phyloP scores from a whole-genome alignment of 805 yeast species.

The Sugiyamaella valdiviana region DNA sequence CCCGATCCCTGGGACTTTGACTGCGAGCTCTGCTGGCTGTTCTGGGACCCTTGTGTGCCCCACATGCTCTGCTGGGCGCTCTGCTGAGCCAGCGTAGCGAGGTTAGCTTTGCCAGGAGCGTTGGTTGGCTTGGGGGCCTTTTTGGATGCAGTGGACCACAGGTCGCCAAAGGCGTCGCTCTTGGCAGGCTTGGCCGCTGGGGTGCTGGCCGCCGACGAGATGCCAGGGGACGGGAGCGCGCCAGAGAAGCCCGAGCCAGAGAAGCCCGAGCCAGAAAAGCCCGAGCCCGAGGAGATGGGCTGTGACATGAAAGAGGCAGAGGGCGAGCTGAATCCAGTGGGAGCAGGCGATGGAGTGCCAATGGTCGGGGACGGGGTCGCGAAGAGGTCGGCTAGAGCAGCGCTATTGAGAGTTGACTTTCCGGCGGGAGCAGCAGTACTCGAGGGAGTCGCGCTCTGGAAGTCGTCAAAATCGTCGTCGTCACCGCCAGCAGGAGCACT shows the following conservation, averaged over 20 bases:
- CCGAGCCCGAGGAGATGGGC: too few relatives aligned
- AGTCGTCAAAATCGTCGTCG: constrained; percentile 59
- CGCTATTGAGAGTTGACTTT: constrained; percentile 5
- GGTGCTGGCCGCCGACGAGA: constrained; percentile 8
- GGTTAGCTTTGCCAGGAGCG: constrained; percentile 11
- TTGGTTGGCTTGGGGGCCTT: constrained; percentile 16
- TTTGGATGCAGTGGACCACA: constrained; percentile 33
- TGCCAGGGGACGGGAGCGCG: constrained; percentile 16
- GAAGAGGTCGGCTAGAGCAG: constrained; percentile 22
- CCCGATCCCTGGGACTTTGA: not conserved
- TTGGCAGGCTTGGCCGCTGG: constrained; percentile 3
- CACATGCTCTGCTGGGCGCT: constrained; percentile 28
- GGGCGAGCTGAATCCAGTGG: not conserved
- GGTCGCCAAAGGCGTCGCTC: constrained; percentile 36
- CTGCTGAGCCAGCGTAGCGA: constrained; percentile 26
- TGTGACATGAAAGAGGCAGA: constrained; percentile 2
- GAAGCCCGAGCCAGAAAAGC: constrained; percentile 4
- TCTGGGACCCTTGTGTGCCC: constrained; percentile 13
- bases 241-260: constrained; percentile 6
- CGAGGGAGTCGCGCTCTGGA: constrained; percentile 53
- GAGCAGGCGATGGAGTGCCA: constrained; percentile 3
- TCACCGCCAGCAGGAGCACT: constrained; percentile 31
- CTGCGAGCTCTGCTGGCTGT: not conserved
- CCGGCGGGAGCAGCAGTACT: constrained; percentile 17
- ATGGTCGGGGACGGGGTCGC: constrained; percentile 8